These are phyloP conservation scores for Cytospora mali DNA, from an alignment of 2,329 filamentous ascomycete genomes.

Conservation along the genomic window DNA sequence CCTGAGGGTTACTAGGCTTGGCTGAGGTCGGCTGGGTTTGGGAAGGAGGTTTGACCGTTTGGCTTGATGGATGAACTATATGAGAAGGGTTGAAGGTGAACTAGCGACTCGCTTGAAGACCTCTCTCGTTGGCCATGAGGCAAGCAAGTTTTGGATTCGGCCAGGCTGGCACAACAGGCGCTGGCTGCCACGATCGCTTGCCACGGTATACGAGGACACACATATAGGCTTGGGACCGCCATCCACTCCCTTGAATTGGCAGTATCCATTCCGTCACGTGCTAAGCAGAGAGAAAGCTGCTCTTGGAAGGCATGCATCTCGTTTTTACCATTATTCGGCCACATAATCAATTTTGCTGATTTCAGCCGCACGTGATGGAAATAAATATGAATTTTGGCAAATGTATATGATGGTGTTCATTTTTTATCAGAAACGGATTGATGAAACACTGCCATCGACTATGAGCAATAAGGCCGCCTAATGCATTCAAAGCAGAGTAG, in stretches of 20 bases:
- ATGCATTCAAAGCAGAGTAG: neutral
- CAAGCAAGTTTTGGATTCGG: too few relatives aligned
- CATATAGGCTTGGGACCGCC: too few relatives aligned
- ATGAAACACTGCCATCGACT: neutral
- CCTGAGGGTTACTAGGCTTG: constrained; percentile 18
- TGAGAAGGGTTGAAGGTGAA: neutral
- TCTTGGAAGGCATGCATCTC: neutral
- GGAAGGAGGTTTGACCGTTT: neutral
- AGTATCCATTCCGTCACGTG: too few relatives aligned
- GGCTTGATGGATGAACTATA: neutral
- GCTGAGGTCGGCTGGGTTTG: too few relatives aligned
- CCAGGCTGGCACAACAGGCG: neutral
- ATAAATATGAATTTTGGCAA: neutral
- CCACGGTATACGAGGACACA: too few relatives aligned
- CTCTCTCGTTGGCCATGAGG: neutral
- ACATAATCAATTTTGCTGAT: neutral
- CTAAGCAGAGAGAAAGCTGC: neutral
- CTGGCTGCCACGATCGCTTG: too few relatives aligned
- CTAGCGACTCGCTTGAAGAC: neutral
- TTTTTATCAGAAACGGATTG: neutral
- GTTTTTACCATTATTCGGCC: too few relatives aligned
- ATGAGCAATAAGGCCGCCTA: neutral
- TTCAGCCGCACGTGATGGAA: neutral
- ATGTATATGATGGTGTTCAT: neutral
- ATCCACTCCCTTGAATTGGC: too few relatives aligned